Conservation (phyloP, 306 rosid species). For the Pyrus pyrifolia region DNA sequence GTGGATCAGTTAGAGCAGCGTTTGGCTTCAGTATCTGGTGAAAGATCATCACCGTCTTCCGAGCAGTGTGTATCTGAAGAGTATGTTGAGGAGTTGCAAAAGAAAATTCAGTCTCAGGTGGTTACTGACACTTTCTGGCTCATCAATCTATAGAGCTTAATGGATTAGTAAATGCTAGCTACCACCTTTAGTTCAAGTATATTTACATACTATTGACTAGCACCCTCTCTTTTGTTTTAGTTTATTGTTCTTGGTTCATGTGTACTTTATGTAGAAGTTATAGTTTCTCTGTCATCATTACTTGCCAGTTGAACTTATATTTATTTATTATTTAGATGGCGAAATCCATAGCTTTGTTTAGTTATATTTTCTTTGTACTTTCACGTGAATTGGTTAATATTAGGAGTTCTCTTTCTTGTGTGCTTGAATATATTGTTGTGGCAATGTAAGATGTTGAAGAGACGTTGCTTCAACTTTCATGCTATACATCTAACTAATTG, state of each 20-base stretch:
- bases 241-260: background rate
- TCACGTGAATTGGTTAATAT: background rate
- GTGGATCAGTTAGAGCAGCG: conserved; percentile 61
- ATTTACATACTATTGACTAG: background rate
- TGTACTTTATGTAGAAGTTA: background rate
- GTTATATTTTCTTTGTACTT: background rate
- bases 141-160: conserved; percentile 4
- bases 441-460: background rate
- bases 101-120: conserved; percentile 89
- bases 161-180: background rate
- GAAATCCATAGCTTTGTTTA: background rate
- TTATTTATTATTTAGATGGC: background rate
- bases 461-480: background rate
- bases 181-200: background rate
- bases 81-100: conserved; percentile 57
- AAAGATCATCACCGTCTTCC: conserved; percentile 29
- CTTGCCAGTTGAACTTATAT: background rate
- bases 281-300: background rate
- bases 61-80: conserved; percentile 45
- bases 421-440: background rate
- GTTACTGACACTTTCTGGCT: conserved; percentile 5
- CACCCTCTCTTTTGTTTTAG: background rate
- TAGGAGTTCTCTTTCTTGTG: background rate
- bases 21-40: conserved; percentile 37
- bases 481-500: conserved; percentile 12